A percentile compares a stretch with the other conserved stretches of the same genome.
These are phyloP conservation scores for Linanthus parryae DNA, from an alignment of 148 eudicot species.

Conservation along the genomic window DNA sequence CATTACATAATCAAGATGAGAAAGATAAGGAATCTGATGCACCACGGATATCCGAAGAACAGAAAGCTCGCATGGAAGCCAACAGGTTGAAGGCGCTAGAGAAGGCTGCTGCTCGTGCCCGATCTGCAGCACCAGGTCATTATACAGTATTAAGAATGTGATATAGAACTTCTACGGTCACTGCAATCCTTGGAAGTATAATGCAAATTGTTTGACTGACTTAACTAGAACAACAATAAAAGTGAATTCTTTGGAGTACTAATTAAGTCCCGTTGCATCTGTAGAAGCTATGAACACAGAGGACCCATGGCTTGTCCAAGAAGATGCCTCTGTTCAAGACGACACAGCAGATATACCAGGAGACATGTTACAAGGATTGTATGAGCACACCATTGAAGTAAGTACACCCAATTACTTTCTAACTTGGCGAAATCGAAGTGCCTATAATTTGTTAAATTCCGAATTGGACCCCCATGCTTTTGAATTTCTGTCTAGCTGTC, in stretches of 20 bases:
- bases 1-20: slow-evolving; percentile 17
- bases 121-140: no score
- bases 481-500: no score
- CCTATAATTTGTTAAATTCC: no score
- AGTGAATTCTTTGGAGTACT: slow-evolving; percentile 5
- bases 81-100: slow-evolving; percentile 54
- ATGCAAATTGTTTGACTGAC: background rate
- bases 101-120: slow-evolving; percentile 50
- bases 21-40: slow-evolving; percentile 8
- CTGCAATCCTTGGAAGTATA: no score
- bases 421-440: background rate
- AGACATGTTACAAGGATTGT: slow-evolving; percentile 44
- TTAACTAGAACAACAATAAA: background rate
- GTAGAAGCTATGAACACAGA: slow-evolving; percentile 33
- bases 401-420: slow-evolving; percentile 14
- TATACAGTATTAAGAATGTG: no score
- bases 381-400: slow-evolving; percentile 42
- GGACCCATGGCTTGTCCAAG: slow-evolving; percentile 24
- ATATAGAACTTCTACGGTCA: no score
- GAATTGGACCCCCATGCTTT: no score
- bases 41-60: slow-evolving; percentile 46
- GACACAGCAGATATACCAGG: slow-evolving; percentile 41
- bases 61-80: slow-evolving; percentile 60
- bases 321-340: slow-evolving; percentile 24
- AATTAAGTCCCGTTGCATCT: slow-evolving; percentile 11